A percentile compares a stretch with the other conserved stretches of the same genome.
Evolutionary conservation across 495 filamentous ascomycete species (phyloP).

Genomic region (Aspergillus hancockii): DNA sequence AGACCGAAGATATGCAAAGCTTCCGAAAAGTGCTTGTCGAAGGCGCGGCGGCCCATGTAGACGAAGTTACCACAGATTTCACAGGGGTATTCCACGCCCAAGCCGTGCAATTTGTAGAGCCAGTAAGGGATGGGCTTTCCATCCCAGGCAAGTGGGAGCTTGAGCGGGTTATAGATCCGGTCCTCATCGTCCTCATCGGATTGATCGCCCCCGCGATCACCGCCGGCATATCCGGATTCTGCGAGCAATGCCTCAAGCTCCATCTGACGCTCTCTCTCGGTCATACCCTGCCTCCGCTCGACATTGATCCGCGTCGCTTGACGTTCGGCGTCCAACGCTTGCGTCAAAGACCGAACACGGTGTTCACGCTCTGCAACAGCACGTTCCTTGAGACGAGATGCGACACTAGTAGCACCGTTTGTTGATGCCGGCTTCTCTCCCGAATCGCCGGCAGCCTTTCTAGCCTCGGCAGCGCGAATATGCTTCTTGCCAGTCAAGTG

Average conservation of each 20-base stretch:
- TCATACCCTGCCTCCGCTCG: slow-evolving; percentile 93
- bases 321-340: slow-evolving; percentile 74
- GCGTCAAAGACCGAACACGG: slow-evolving; percentile 72
- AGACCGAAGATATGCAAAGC: slow-evolving; percentile 87
- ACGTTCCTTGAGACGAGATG: slow-evolving; percentile 75
- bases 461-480: slow-evolving; percentile 71
- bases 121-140: slow-evolving; percentile 98
- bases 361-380: slow-evolving; percentile 89
- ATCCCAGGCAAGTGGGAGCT: slow-evolving; percentile 94
- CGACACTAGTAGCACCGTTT: slow-evolving; percentile 32
- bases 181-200: slow-evolving; percentile 70
- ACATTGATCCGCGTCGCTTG: slow-evolving; percentile 88
- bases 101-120: slow-evolving; percentile 95
- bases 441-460: slow-evolving; percentile 43
- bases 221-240: slow-evolving; percentile 48
- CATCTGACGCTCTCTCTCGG: slow-evolving; percentile 87
- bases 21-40: slow-evolving; percentile 98
- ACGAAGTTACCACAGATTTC: slow-evolving; percentile 98
- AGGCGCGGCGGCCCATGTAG: slow-evolving; percentile 93
- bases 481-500: slow-evolving; percentile 93
- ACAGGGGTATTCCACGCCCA: slow-evolving; percentile 93
- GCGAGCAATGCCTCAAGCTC: slow-evolving; percentile 86
- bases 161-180: slow-evolving; percentile 94
- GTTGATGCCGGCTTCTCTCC: slow-evolving; percentile 25
- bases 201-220: slow-evolving; percentile 57